Evolutionary conservation across 257 asterid genomes (phyloP).

Genomic region (Solanum lignicaule): DNA sequence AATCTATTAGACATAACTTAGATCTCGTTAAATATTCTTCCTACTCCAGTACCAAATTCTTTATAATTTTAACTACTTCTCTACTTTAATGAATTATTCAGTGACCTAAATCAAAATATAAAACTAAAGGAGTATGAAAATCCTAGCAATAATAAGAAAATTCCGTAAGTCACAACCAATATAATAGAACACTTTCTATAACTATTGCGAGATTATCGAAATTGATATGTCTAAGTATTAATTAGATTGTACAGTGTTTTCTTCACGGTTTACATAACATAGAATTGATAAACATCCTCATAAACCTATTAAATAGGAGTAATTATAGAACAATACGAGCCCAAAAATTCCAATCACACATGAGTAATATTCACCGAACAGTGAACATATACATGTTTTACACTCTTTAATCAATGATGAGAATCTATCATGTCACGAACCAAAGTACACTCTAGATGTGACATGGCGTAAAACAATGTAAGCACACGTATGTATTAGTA

Average conservation of each 20-base stretch:
- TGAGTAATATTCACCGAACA: no score
- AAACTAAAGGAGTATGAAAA: neutral
- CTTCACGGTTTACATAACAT: neutral
- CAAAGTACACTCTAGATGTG: no score
- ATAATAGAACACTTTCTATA: no score
- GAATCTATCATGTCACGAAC: no score
- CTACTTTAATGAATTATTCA: neutral
- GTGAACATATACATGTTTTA: no score
- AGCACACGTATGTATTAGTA: no score
- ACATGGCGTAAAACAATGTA: no score
- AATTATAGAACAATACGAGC: neutral
- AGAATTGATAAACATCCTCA: neutral
- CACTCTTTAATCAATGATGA: no score
- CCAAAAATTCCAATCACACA: no score
- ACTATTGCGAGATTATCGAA: neutral
- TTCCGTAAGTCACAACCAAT: no score
- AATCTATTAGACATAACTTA: neutral
- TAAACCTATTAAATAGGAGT: neutral
- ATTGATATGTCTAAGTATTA: neutral
- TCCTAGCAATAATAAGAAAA: no score
- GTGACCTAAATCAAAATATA: neutral
- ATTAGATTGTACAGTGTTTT: neutral
- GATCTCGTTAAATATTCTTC: neutral
- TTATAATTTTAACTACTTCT: no score
- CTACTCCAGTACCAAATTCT: neutral